These are phyloP conservation scores for Yamagishiella unicocca DNA, from an alignment of 139 green algal species.

Conservation along the genomic window DNA sequence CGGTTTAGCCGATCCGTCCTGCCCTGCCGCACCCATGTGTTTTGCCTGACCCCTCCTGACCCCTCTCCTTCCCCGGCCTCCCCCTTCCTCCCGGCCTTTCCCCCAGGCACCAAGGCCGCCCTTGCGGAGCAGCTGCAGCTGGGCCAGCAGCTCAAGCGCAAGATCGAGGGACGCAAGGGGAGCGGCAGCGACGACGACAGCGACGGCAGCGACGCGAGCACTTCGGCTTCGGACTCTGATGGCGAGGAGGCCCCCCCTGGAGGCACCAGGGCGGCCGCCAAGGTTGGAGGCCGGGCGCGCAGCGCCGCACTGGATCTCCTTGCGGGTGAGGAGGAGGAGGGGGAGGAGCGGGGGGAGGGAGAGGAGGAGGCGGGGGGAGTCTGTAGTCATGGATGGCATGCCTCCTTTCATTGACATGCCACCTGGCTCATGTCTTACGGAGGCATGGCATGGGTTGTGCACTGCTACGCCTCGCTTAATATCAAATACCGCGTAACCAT, in stretches of 20 bases:
- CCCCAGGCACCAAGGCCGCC: slow-evolving; percentile 68
- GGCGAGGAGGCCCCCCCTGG: slow-evolving; percentile 58
- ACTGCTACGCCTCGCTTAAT: not conserved
- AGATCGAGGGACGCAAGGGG: slow-evolving; percentile 66
- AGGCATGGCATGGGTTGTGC: not conserved
- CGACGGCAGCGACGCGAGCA: slow-evolving; percentile 46
- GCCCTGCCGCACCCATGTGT: no score
- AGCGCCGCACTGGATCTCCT: slow-evolving; percentile 77
- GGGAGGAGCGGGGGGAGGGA: no score
- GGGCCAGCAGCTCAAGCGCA: slow-evolving; percentile 83
- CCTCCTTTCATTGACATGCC: not conserved
- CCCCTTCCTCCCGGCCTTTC: no score
- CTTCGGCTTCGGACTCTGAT: slow-evolving; percentile 51
- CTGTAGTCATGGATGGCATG: not conserved
- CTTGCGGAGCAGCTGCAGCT: slow-evolving; percentile 92
- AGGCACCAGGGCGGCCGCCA: not conserved
- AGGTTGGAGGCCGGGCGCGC: not conserved
- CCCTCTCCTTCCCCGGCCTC: no score
- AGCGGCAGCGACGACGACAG: slow-evolving; percentile 51
- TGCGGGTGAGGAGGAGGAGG: slow-evolving; percentile 53
- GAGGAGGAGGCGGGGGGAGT: not conserved
- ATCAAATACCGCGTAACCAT: no score
- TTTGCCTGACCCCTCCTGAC: no score
- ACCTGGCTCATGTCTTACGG: not conserved
- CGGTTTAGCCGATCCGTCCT: no score